A percentile compares a stretch with the other conserved stretches of the same genome.
phyloP scores from a whole-genome alignment of 2,329 filamentous ascomycete species.

The Penicillium sp. region DNA sequence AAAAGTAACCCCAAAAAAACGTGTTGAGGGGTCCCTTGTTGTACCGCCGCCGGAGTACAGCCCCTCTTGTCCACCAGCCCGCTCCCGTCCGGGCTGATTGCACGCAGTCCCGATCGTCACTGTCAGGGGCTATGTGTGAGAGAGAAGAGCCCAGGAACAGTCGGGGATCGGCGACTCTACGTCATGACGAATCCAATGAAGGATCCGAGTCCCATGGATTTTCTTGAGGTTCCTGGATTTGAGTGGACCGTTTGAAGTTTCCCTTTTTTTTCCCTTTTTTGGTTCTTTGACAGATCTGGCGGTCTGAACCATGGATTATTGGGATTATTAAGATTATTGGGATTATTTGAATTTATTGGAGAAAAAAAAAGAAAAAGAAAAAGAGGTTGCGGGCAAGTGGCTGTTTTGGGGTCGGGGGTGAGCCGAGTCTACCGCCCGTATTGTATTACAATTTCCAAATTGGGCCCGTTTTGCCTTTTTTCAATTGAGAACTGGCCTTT shows the following conservation, averaged over 20 bases:
- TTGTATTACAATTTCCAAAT: constrained; percentile 2
- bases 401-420: constrained; percentile 6
- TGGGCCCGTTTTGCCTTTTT: constrained; percentile 1
- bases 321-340: too few relatives aligned
- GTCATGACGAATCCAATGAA: constrained; percentile 1
- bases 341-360: too few relatives aligned
- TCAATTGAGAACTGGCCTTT: neutral
- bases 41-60: neutral
- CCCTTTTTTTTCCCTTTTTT: neutral
- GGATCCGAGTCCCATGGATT: neutral
- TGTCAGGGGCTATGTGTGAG: constrained; percentile 12
- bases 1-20: neutral
- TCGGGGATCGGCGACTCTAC: constrained; percentile 1
- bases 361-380: neutral
- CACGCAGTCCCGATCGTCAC: constrained; percentile 18
- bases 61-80: neutral
- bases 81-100: neutral
- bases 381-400: constrained; percentile 1
- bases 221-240: neutral
- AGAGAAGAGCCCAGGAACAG: neutral
- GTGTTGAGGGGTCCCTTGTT: neutral
- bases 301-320: constrained; percentile 1
- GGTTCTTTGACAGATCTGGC: constrained; percentile 1
- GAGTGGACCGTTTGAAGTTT: neutral
- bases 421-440: constrained; percentile 2